Percentiles rank a stretch among this genome's conserved stretches.
These are phyloP conservation scores for Carpinus fangiana DNA, from an alignment of 306 rosid species.

Conservation along the genomic window DNA sequence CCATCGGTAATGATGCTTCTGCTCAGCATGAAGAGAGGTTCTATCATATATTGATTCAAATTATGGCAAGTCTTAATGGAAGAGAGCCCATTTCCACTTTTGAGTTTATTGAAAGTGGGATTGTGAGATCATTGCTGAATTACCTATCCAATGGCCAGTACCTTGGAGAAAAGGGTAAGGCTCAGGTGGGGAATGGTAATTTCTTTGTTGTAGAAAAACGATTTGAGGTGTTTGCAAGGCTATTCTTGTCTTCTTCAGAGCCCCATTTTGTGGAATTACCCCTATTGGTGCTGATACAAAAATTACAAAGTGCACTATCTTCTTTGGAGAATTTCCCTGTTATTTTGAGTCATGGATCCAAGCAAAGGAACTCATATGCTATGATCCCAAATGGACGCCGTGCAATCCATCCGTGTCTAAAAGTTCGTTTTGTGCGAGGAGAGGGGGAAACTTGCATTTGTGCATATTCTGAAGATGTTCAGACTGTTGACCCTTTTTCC, in stretches of 20 bases:
- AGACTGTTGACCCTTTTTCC: slow-evolving; percentile 75
- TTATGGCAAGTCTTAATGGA: slow-evolving; percentile 71
- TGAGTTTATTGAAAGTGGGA: slow-evolving; percentile 94
- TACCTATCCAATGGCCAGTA: slow-evolving; percentile 67
- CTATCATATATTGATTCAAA: slow-evolving; percentile 51
- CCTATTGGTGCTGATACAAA: slow-evolving; percentile 55
- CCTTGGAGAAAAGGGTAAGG: slow-evolving; percentile 41
- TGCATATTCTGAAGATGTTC: slow-evolving; percentile 59
- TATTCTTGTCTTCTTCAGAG: slow-evolving; percentile 50
- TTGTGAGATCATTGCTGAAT: slow-evolving; percentile 69
- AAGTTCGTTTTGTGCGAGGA: slow-evolving; percentile 69
- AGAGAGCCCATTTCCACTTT: slow-evolving; percentile 90
- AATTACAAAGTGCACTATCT: slow-evolving; percentile 70
- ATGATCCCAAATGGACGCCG: slow-evolving; percentile 63
- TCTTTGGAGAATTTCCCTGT: slow-evolving; percentile 90
- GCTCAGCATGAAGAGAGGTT: slow-evolving; percentile 56
- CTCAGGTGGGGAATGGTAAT: slow-evolving; percentile 34
- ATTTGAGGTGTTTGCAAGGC: slow-evolving; percentile 74
- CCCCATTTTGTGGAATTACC: slow-evolving; percentile 48
- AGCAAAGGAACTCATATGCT: slow-evolving; percentile 64
- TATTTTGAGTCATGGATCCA: slow-evolving; percentile 58
- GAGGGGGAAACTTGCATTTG: slow-evolving; percentile 66
- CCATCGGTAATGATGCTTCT: slow-evolving; percentile 38
- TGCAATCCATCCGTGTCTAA: slow-evolving; percentile 66
- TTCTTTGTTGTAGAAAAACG: slow-evolving; percentile 59